Percentiles rank a stretch among this genome's conserved stretches.
Conservation (phyloP, 1,284 basidiomycete genomes). For the Melanopsichium pennsylvanicum region DNA sequence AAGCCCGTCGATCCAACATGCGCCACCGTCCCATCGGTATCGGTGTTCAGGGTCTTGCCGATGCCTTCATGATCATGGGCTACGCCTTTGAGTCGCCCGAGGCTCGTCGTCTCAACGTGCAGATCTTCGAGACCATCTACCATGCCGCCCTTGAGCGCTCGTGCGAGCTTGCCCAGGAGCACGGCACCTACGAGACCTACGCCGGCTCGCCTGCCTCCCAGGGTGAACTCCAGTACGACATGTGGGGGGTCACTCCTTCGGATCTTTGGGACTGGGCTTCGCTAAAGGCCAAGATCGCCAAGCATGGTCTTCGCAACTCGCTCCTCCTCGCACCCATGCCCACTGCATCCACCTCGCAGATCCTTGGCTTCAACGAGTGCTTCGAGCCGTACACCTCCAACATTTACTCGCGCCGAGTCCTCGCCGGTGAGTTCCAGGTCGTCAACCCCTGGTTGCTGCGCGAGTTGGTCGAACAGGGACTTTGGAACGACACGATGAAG, state of each 20-base stretch:
- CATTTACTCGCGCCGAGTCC: conserved; percentile 98
- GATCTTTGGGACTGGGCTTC: conserved; percentile 93
- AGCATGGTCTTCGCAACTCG: conserved; percentile 89
- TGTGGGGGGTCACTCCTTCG: conserved; percentile 93
- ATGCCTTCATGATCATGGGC: conserved; percentile 96
- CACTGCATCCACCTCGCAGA: conserved; percentile 97
- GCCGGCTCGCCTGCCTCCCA: conserved; percentile 86
- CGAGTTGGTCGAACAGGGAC: conserved; percentile 90
- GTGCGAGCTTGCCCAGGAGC: conserved; percentile 81
- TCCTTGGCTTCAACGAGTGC: conserved; percentile 98
- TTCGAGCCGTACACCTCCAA: conserved; percentile 97
- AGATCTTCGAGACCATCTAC: conserved; percentile 99
- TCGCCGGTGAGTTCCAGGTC: conserved; percentile 99
- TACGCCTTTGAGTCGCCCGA: conserved; percentile 92
- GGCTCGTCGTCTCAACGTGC: conserved; percentile 86
- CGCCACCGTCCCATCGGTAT: conserved; percentile 97
- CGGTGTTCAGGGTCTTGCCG: conserved; percentile 97
- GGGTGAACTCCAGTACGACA: conserved; percentile 91
- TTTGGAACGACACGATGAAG: conserved; percentile 99
- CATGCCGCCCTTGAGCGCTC: conserved; percentile 93
- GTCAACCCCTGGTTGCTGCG: conserved; percentile 98
- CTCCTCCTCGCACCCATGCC: conserved; percentile 97
- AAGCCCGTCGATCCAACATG: conserved; percentile 92
- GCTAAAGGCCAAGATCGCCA: conserved; percentile 87
- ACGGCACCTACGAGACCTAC: conserved; percentile 91